phyloP scores from a whole-genome alignment of 202 grass and related monocot genomes.

The Sporobolus alterniflorus region DNA sequence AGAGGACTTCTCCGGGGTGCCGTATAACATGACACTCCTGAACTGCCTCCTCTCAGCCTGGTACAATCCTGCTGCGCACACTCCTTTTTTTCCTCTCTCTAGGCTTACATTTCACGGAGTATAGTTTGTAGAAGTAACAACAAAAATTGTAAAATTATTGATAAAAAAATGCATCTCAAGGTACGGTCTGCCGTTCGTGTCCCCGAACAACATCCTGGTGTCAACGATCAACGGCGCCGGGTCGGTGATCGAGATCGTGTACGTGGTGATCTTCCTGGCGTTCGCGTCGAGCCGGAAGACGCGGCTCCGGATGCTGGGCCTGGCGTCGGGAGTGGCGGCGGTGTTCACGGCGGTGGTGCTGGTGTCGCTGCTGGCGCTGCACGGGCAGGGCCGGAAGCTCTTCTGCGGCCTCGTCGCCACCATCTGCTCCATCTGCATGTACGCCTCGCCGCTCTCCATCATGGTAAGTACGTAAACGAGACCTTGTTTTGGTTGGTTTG shows the following conservation, averaged over 20 bases:
- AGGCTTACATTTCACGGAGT: too few relatives aligned
- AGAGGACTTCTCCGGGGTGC: slow-evolving; percentile 91
- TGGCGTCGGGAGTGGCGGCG: slow-evolving; percentile 50
- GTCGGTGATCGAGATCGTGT: slow-evolving; percentile 60
- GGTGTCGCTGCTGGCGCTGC: slow-evolving; percentile 64
- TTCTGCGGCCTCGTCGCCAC: slow-evolving; percentile 70
- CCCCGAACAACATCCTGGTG: slow-evolving; percentile 89
- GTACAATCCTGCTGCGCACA: slow-evolving; percentile 44
- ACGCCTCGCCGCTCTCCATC: slow-evolving; percentile 91
- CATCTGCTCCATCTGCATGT: slow-evolving; percentile 96
- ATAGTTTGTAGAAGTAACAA: too few relatives aligned
- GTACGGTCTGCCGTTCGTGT: slow-evolving; percentile 94
- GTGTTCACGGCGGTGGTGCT: slow-evolving; percentile 60
- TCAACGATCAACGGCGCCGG: slow-evolving; percentile 89
- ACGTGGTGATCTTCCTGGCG: slow-evolving; percentile 75
- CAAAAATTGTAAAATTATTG: too few relatives aligned
- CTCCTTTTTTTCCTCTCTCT: too few relatives aligned
- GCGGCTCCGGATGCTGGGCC: slow-evolving; percentile 48
- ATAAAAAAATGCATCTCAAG: slow-evolving; percentile 27
- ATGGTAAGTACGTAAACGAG: slow-evolving; percentile 46
- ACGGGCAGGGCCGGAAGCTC: slow-evolving; percentile 49
- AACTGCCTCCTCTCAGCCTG: slow-evolving; percentile 97
- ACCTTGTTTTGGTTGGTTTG: background rate
- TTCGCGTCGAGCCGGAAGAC: slow-evolving; percentile 56
- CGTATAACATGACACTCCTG: slow-evolving; percentile 91